Conservation (phyloP, 345 rosid genomes). For the Zanthoxylum bungeanum region DNA sequence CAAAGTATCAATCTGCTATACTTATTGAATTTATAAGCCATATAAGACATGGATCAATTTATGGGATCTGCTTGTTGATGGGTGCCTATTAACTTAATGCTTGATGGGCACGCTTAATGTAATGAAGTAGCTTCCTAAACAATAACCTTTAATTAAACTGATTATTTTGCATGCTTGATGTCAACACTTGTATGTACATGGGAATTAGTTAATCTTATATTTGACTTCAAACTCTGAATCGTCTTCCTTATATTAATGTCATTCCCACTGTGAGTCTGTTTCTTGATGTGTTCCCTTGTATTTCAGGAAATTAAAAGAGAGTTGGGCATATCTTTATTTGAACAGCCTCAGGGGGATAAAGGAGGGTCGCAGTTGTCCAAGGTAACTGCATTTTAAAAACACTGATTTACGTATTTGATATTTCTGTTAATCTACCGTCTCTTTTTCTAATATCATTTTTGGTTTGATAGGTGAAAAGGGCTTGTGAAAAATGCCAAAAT, state of each 20-base stretch:
- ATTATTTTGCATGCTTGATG: not conserved
- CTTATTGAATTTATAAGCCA: not conserved
- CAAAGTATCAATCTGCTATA: not conserved
- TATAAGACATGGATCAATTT: not conserved
- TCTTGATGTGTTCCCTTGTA: not conserved
- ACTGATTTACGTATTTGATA: not conserved
- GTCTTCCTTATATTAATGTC: not conserved
- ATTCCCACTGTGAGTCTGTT: not conserved
- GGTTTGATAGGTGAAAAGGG: slow-evolving; percentile 24
- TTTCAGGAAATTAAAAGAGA: slow-evolving; percentile 44
- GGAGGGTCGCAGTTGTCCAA: slow-evolving; percentile 18
- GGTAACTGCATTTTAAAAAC: slow-evolving; percentile 9
- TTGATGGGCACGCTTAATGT: not conserved
- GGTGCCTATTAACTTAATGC: too few species aligned
- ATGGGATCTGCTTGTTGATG: not conserved
- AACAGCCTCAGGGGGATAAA: slow-evolving; percentile 13
- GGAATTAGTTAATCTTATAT: not conserved
- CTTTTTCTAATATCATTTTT: not conserved
- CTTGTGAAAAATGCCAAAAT: slow-evolving; percentile 41
- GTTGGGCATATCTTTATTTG: slow-evolving; percentile 35
- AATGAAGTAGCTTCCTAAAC: not conserved
- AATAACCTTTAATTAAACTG: not conserved
- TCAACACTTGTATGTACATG: not conserved
- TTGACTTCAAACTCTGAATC: not conserved
- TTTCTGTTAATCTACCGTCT: not conserved